Percentiles rank a stretch among this genome's conserved stretches.
Conservation (phyloP, 2,329 filamentous ascomycete genomes). For the Aspergillaceae sp. region DNA sequence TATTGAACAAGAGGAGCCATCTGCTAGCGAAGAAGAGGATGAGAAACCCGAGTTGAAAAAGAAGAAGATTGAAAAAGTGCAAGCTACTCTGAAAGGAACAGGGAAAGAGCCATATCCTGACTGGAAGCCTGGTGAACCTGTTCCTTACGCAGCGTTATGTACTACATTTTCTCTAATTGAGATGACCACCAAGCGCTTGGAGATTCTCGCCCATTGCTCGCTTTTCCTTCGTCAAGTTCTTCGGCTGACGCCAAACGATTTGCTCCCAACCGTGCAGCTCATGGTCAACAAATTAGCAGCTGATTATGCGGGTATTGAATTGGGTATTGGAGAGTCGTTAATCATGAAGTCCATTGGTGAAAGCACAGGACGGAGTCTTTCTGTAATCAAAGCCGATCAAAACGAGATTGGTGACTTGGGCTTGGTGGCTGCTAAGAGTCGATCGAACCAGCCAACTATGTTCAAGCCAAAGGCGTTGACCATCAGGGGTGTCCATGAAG, state of each 20-base stretch:
- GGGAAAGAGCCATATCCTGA: conserved; percentile 82
- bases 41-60: conserved; percentile 63
- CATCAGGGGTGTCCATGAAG: conserved; percentile 75
- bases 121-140: conserved; percentile 80
- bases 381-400: conserved; percentile 89
- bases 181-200: conserved; percentile 81
- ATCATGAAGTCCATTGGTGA: conserved; percentile 99
- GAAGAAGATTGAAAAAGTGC: conserved; percentile 71
- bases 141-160: conserved; percentile 90
- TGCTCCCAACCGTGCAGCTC: conserved; percentile 78
- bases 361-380: conserved; percentile 76
- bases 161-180: conserved; percentile 91
- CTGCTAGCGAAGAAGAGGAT: conserved; percentile 48
- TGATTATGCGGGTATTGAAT: conserved; percentile 90
- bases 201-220: conserved; percentile 82
- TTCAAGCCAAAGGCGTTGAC: conserved; percentile 93
- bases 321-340: conserved; percentile 95
- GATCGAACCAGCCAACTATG: conserved; percentile 93
- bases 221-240: conserved; percentile 91
- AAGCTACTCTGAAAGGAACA: conserved; percentile 61
- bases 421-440: conserved; percentile 88
- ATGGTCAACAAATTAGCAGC: conserved; percentile 98
- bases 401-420: conserved; percentile 94
- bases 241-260: conserved; percentile 75
- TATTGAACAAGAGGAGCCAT: conserved; percentile 31